phyloP scores from a whole-genome alignment of 306 rosid species.

The Neltuma alba region DNA sequence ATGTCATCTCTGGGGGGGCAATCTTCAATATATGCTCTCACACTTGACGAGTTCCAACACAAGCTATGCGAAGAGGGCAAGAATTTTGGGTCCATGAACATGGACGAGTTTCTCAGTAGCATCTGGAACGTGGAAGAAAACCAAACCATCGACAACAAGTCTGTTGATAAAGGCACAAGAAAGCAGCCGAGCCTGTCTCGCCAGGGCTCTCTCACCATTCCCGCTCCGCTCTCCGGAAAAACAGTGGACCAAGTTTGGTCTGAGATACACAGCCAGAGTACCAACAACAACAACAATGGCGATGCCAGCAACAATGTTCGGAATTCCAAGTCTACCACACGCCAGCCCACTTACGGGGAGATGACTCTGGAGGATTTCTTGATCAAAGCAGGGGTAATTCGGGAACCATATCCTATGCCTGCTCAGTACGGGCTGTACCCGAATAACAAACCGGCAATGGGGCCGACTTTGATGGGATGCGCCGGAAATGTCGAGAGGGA shows the following conservation, averaged over 20 bases:
- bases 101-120: conserved; percentile 92
- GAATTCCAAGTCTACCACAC: conserved; percentile 57
- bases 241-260: conserved; percentile 98
- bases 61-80: conserved; percentile 71
- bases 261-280: conserved; percentile 57
- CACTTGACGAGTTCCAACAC: conserved; percentile 87
- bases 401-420: conserved; percentile 45
- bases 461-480: conserved; percentile 48
- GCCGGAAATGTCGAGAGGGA: conserved; percentile 53
- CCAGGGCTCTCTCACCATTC: conserved; percentile 78
- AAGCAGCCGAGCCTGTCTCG: conserved; percentile 65
- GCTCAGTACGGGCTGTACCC: conserved; percentile 45
- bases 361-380: conserved; percentile 96
- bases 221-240: conserved; percentile 73
- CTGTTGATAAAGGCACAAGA: conserved; percentile 38
- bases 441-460: conserved; percentile 37
- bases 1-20: conserved; percentile 66
- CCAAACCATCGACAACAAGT: conserved; percentile 40
- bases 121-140: conserved; percentile 93
- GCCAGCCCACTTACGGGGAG: conserved; percentile 88
- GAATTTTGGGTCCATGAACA: conserved; percentile 93
- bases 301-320: conserved; percentile 21
- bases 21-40: conserved; percentile 83
- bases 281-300: neutral
- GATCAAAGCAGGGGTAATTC: conserved; percentile 82